Evolutionary conservation across 164 flowering plant species (phyloP).

Genomic region (Buxus sempervirens): DNA sequence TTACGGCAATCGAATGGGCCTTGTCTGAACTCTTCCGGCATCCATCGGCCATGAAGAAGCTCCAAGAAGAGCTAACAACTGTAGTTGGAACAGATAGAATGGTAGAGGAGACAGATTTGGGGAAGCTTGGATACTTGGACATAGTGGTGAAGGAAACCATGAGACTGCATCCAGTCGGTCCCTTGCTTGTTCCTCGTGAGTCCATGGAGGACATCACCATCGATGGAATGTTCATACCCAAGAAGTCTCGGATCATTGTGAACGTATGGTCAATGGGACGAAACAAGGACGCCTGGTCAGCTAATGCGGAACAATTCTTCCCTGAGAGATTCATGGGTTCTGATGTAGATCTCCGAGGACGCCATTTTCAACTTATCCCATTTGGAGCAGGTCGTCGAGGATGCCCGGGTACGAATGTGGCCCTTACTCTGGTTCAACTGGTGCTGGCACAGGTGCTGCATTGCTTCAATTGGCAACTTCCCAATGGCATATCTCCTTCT

Average conservation of each 20-base stretch:
- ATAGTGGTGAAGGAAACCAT: not conserved
- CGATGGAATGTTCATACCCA: constrained; percentile 5
- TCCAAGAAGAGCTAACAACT: constrained; percentile 4
- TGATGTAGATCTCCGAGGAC: not conserved
- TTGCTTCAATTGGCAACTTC: constrained; percentile 14
- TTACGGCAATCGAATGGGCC: constrained; percentile 2
- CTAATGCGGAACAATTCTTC: not conserved
- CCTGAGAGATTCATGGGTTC: constrained; percentile 1
- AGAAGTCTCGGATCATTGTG: constrained; percentile 4
- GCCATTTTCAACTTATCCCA: constrained; percentile 4
- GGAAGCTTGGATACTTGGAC: constrained; percentile 4
- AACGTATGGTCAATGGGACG: not conserved
- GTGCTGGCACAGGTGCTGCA: constrained; percentile 7
- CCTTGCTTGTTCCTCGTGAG: not conserved
- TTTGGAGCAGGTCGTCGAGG: constrained; percentile 12
- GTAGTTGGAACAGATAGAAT: constrained; percentile 12
- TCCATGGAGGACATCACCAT: not conserved
- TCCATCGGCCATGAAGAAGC: constrained; percentile 2
- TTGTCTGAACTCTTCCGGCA: constrained; percentile 10
- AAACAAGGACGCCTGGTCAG: constrained; percentile 5
- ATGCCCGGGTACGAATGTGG: constrained; percentile 8
- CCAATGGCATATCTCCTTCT: constrained; percentile 4
- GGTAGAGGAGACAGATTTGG: constrained; percentile 19
- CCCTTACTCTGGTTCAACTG: not conserved
- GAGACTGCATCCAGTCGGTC: not conserved